Conservation (phyloP, 208 protist genomes). For the Polymyxa betae region DNA sequence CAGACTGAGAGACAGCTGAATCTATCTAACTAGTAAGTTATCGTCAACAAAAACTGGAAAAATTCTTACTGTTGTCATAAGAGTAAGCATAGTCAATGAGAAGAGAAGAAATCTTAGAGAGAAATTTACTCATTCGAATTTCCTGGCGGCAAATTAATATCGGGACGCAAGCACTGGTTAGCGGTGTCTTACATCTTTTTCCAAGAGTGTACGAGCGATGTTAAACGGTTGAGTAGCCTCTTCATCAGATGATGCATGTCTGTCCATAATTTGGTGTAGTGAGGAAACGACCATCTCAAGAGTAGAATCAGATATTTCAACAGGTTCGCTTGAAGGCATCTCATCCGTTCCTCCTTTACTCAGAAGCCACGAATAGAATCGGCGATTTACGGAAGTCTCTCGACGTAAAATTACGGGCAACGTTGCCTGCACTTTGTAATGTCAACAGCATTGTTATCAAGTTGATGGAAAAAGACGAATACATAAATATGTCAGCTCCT, state of each 20-base stretch:
- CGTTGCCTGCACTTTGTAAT: neutral
- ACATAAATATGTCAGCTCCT: constrained; percentile 6
- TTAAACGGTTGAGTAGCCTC: constrained; percentile 34
- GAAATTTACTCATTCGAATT: neutral
- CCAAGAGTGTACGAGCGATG: constrained; percentile 27
- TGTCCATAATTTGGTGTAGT: neutral
- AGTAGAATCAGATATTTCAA: neutral
- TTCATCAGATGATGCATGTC: neutral
- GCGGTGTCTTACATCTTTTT: neutral
- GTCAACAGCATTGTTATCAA: neutral
- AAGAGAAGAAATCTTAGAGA: neutral
- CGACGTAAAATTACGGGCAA: constrained; percentile 40
- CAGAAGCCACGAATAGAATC: constrained; percentile 28
- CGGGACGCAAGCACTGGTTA: neutral
- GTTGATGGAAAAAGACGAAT: neutral
- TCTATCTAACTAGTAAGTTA: neutral
- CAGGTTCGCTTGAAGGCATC: neutral
- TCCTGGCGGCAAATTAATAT: neutral
- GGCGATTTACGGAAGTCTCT: constrained; percentile 36
- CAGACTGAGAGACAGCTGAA: neutral
- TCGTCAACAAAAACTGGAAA: neutral
- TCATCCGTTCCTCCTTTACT: neutral
- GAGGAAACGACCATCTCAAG: neutral
- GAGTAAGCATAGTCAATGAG: neutral
- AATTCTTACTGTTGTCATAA: neutral